Evolutionary conservation across 1,284 basidiomycete genomes (phyloP), one percentile per base, ranked within the genome.

Genomic region (Apiotrichum veenhuisii): DNA sequence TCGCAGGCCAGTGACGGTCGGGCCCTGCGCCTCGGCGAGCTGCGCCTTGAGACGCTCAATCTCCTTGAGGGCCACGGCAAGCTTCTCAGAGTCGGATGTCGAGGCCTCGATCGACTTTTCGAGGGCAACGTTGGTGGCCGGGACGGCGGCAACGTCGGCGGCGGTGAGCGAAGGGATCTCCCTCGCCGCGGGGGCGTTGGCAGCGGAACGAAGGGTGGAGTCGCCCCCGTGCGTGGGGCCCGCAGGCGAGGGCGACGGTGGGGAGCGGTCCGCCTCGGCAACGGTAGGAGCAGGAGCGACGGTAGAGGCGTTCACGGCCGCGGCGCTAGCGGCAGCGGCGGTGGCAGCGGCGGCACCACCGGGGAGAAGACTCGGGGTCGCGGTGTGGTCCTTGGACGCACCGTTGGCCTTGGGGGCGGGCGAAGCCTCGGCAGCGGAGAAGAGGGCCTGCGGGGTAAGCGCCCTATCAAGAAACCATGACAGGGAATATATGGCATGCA

Each of bases 51-150:
- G 68, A 37, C 62, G 57, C 18, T 77, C 72, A 62, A 78, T 77
- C 63, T 78, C 78, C 49, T 68, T 55, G 43, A 71, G 53, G 0
- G 70, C 72, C 25, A 64, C 58, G 17, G 71, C 59, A 48, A 78
- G 68, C 62, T 78, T 74, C 30, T 77, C 74, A 23, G 67, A 68
- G 52, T 73, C 72, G 49, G 71, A 69, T 18, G 68, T 67, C 25
- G 74, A 69, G 7, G 63, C 52, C 9, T 66, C 55, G 41, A 77
- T 57, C 30, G 74, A 68, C 27, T 67, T 50, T 49, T 72, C 70
- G 41, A 77, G 68, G 9, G 68, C 67, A 20, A 53, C 62, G 57
- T 73, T 67, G 40, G 72, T 69, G 3, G 69, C 57, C 12, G 54
- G 59, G 23, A 57, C 52, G 9, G 61, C 48, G n/a, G 59, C 52